Base-by-base conservation (phyloP, 768 basidiomycete species). In the Termitomyces heimii region DNA sequence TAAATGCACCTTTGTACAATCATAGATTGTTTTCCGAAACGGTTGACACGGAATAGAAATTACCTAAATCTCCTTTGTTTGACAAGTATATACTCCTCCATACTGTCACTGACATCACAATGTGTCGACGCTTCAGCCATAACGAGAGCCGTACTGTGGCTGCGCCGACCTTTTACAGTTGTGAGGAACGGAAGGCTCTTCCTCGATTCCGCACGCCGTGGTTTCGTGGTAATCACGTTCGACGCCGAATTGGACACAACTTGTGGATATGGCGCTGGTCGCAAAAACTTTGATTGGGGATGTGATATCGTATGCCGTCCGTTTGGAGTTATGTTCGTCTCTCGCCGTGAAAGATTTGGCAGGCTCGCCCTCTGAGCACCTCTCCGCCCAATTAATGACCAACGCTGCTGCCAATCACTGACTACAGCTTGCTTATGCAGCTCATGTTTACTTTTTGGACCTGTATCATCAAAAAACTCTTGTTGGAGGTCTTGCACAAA, bases 401-500 rank as follows among this genome's bases (percentile, higher is more conserved):
- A 85, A 54, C 73, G 74, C 10, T 76, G 70, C 73, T 77, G 74
- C 84, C 83, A 84, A 20, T 81, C 84, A 46, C 68, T 73, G 22
- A 80, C 78, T 28, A 84, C 81, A 26, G 70, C 68, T 48, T 77
- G 68, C 35, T 66, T 68, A 37, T 73, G 73, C 54, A 70, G 62
- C 57, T 66, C 70, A 56, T 63, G 61, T 14, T 65, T 66, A 24
- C 47, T 59, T 60, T 53, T 65, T 10, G 56, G 37, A 22, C 71
- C 71, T 35, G 60, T 60, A 47, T 72, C 70, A 29, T 67, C 63
- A 8, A 62, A 35, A 18, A 63, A 69, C 34, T 74, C 67, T 34
- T 72, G 66, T 49, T 44, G 37, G 16, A 28, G 26, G 3, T 54
- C 58, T 31, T 64, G 62, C 26, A 32, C 28, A 31, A 62, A 61